Evolutionary conservation across 306 rosid genomes (phyloP).

Genomic region (Geum urbanum): DNA sequence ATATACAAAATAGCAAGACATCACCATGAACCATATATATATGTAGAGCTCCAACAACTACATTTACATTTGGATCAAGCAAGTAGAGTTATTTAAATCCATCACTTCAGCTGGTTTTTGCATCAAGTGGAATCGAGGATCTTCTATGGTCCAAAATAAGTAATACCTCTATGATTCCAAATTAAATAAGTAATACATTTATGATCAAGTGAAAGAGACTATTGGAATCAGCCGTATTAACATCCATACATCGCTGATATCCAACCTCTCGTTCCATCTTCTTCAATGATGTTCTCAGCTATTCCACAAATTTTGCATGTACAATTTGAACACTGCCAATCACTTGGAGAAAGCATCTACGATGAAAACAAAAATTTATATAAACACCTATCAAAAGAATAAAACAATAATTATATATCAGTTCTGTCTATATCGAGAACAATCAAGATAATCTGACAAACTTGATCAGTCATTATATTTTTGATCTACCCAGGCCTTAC

Average conservation of each 20-base stretch:
- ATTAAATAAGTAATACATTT: too few relatives aligned
- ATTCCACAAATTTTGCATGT: conserved; percentile 86
- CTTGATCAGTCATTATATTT: neutral
- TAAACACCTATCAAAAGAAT: conserved; percentile 8
- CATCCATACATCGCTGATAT: conserved; percentile 39
- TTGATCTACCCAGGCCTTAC: conserved; percentile 1
- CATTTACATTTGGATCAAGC: too few relatives aligned
- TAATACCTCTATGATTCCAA: conserved; percentile 89
- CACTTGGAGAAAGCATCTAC: conserved; percentile 91
- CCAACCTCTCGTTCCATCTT: conserved; percentile 32
- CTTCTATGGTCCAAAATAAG: neutral
- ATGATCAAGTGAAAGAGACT: conserved; percentile 52
- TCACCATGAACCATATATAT: too few relatives aligned
- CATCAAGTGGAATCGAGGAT: too few relatives aligned
- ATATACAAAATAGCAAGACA: too few relatives aligned
- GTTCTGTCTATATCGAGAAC: neutral
- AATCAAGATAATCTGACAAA: neutral
- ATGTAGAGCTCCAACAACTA: too few relatives aligned
- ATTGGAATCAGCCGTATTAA: conserved; percentile 35
- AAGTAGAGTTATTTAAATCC: too few relatives aligned
- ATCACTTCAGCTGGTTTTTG: too few relatives aligned
- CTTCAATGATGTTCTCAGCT: conserved; percentile 35
- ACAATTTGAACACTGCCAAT: conserved; percentile 95
- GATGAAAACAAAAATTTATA: conserved; percentile 27
- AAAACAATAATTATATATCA: conserved; percentile 7